Evolutionary conservation across 129 eudicot species (phyloP).

Genomic region (Smallanthus sonchifolius): DNA sequence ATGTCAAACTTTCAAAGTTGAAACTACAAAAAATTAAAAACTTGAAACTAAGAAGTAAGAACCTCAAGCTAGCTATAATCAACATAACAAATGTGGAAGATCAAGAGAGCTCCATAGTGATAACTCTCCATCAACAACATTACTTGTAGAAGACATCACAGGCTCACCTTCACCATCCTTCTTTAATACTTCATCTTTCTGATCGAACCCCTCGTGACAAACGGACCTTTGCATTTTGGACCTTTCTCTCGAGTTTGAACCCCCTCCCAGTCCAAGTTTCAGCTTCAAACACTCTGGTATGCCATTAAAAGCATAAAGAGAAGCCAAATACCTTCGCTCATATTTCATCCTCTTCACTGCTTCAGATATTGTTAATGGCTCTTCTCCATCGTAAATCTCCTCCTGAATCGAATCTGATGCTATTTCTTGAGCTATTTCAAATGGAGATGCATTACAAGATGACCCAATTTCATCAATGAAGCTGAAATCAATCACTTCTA

Average conservation of each 20-base stretch:
- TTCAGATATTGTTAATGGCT: slow-evolving; percentile 49
- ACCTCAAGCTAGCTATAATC: slow-evolving; percentile 21
- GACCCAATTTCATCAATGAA: slow-evolving; percentile 67
- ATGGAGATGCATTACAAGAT: slow-evolving; percentile 44
- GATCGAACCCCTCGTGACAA: slow-evolving; percentile 7
- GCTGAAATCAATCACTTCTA: slow-evolving; percentile 45
- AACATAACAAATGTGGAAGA: slow-evolving; percentile 61
- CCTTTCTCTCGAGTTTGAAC: slow-evolving; percentile 26
- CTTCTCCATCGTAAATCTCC: slow-evolving; percentile 36
- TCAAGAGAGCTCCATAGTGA: slow-evolving; percentile 62
- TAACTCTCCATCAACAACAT: slow-evolving; percentile 39
- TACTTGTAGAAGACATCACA: slow-evolving; percentile 14
- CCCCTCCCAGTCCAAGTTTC: slow-evolving; percentile 42
- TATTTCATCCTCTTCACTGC: slow-evolving; percentile 78
- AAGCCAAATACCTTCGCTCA: slow-evolving; percentile 75
- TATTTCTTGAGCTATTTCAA: slow-evolving; percentile 57
- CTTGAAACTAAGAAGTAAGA: not conserved
- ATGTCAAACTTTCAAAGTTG: slow-evolving; percentile 13
- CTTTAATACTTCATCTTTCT: slow-evolving; percentile 21
- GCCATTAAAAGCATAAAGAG: slow-evolving; percentile 78
- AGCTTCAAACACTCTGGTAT: slow-evolving; percentile 62
- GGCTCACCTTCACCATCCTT: slow-evolving; percentile 31
- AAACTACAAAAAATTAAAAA: slow-evolving; percentile 1
- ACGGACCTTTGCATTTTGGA: slow-evolving; percentile 37
- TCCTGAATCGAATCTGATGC: slow-evolving; percentile 29